Evolutionary conservation across 2,329 filamentous ascomycete species (phyloP).

Genomic region (Pleoardoris graminearum): DNA sequence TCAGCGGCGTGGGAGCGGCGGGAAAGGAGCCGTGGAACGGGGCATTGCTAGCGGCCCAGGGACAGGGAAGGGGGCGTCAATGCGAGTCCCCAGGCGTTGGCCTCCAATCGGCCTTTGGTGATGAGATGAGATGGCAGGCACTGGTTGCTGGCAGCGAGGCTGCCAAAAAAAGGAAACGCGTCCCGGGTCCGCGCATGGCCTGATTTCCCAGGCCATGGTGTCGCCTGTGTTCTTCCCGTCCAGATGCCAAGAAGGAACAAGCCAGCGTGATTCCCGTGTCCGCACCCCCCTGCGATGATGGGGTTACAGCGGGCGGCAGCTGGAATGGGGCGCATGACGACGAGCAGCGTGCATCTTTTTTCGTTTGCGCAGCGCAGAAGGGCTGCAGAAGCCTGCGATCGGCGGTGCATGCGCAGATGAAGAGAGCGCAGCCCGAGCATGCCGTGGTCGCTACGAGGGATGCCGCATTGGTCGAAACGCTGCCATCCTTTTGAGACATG

Average conservation of each 20-base stretch:
- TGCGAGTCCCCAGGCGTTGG: conserved; percentile 3
- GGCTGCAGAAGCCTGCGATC: not conserved
- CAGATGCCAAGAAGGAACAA: too few species aligned
- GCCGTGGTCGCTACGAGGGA: not conserved
- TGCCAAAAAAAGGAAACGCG: not conserved
- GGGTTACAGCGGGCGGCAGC: not conserved
- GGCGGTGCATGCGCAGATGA: not conserved
- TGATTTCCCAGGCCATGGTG: not conserved
- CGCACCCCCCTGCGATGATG: not conserved
- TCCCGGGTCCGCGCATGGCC: not conserved
- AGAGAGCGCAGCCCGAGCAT: too few species aligned
- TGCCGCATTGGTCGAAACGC: too few species aligned
- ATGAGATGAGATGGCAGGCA: not conserved
- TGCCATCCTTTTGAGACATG: too few species aligned
- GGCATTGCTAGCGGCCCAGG: conserved; percentile 2
- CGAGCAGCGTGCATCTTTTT: not conserved
- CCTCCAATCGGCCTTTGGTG: conserved; percentile 2
- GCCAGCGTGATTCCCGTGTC: too few species aligned
- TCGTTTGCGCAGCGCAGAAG: too few species aligned
- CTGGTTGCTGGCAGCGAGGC: not conserved
- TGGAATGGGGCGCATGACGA: not conserved
- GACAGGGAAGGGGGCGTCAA: not conserved
- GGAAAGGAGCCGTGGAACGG: conserved; percentile 10
- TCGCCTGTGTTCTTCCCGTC: not conserved
- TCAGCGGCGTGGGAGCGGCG: conserved; percentile 4